phyloP scores from a whole-genome alignment of 2,329 filamentous ascomycete genomes.

The Sporothrix dimorphospora region DNA sequence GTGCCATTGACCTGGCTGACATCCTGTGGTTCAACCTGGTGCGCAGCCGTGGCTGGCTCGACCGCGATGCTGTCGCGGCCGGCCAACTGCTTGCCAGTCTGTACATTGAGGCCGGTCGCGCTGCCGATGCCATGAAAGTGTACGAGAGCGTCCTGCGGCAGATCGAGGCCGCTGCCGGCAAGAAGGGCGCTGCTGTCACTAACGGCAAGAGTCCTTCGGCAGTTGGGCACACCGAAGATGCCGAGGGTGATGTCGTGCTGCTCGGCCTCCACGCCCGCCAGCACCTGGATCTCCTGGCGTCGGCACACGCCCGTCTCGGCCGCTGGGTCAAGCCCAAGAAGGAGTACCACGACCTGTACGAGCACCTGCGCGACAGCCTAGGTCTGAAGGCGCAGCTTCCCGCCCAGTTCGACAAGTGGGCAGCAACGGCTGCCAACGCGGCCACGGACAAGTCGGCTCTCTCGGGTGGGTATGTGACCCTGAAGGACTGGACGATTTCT shows the following conservation, averaged over 20 bases:
- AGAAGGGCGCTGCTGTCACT: background rate
- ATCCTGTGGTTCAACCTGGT: constrained; percentile 44
- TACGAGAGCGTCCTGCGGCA: constrained; percentile 40
- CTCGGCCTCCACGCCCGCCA: constrained; percentile 34
- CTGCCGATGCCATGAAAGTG: constrained; percentile 39
- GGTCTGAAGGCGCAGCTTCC: constrained; percentile 31
- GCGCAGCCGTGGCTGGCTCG: constrained; percentile 40
- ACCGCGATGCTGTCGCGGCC: constrained; percentile 38
- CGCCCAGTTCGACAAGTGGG: constrained; percentile 35
- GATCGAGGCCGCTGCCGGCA: constrained; percentile 33
- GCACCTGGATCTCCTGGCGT: constrained; percentile 35
- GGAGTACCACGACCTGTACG: constrained; percentile 35
- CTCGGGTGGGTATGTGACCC: constrained; percentile 34
- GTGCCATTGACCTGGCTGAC: constrained; percentile 40
- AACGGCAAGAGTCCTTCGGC: background rate
- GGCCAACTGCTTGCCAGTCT: constrained; percentile 40
- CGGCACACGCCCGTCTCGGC: constrained; percentile 32
- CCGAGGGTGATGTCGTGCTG: constrained; percentile 25
- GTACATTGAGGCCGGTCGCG: constrained; percentile 36
- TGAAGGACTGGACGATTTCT: constrained; percentile 32
- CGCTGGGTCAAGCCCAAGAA: constrained; percentile 36
- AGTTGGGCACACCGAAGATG: constrained; percentile 23
- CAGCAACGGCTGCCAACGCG: constrained; percentile 25
- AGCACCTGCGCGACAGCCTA: constrained; percentile 31
- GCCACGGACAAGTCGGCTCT: constrained; percentile 32